Evolutionary conservation across 768 basidiomycete genomes (phyloP).

Genomic region (Tremella fuciformis): DNA sequence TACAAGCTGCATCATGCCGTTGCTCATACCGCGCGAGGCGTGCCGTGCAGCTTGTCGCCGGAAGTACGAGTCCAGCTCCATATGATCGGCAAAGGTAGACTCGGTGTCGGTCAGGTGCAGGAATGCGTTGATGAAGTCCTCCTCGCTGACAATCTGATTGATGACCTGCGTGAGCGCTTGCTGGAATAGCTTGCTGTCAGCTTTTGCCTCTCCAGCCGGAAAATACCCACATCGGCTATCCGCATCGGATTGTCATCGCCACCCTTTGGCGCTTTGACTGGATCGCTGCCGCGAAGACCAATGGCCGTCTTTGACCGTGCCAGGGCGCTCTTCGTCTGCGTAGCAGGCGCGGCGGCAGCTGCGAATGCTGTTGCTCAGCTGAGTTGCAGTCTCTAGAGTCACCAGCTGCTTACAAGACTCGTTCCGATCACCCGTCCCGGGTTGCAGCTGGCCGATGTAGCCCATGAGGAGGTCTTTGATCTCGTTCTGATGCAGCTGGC

Average conservation of each 20-base stretch:
- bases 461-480: constrained; percentile 68
- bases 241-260: constrained; percentile 61
- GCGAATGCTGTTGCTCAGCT: constrained; percentile 38
- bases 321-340: constrained; percentile 55
- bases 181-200: constrained; percentile 65
- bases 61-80: constrained; percentile 90
- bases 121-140: constrained; percentile 85
- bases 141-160: constrained; percentile 70
- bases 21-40: constrained; percentile 59
- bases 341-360: constrained; percentile 40
- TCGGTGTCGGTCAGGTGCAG: constrained; percentile 84
- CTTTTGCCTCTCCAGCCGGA: neutral
- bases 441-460: constrained; percentile 63
- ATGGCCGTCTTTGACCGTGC: constrained; percentile 81
- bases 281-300: constrained; percentile 55
- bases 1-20: constrained; percentile 71
- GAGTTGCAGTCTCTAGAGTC: neutral
- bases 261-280: constrained; percentile 61
- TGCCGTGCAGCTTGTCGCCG: constrained; percentile 79
- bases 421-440: constrained; percentile 64
- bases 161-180: constrained; percentile 70
- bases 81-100: constrained; percentile 92
- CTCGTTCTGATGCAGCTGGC: constrained; percentile 75
- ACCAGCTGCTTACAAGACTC: constrained; percentile 62
- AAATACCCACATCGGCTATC: constrained; percentile 65